These are phyloP conservation scores for Salvia miltiorrhiza DNA, from an alignment of 257 asterid species.

Conservation along the genomic window DNA sequence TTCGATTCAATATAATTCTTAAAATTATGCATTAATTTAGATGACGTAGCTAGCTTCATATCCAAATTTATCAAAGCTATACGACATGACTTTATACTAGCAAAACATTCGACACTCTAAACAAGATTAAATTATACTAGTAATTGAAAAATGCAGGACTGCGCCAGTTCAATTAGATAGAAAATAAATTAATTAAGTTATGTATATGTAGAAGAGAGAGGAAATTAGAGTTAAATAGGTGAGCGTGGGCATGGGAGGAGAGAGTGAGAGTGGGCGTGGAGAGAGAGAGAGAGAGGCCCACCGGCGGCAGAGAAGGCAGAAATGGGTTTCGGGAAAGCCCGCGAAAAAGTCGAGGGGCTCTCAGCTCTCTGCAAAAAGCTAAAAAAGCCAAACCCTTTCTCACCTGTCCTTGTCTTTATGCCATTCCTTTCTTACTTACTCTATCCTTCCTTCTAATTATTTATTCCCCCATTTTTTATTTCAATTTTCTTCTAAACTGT, in stretches of 20 bases:
- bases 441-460: neutral
- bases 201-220: too few species aligned
- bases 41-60: too few species aligned
- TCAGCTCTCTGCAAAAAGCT: constrained; percentile 42
- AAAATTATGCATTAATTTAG: too few species aligned
- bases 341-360: constrained; percentile 97
- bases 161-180: too few species aligned
- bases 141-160: too few species aligned
- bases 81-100: too few species aligned
- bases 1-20: too few species aligned
- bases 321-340: constrained; percentile 48
- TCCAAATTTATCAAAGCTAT: too few species aligned
- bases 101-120: too few species aligned
- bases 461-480: neutral
- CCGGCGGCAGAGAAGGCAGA: constrained; percentile 21
- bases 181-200: too few species aligned
- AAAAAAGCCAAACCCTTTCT: constrained; percentile 45
- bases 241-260: constrained; percentile 45
- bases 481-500: neutral
- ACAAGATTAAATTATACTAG: too few species aligned
- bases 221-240: too few species aligned
- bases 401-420: constrained; percentile 38
- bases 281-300: constrained; percentile 5
- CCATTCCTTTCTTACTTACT: constrained; percentile 13
- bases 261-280: constrained; percentile 11